Conservation (phyloP, 2,329 filamentous ascomycete genomes). For the Exserohilum rostratum region DNA sequence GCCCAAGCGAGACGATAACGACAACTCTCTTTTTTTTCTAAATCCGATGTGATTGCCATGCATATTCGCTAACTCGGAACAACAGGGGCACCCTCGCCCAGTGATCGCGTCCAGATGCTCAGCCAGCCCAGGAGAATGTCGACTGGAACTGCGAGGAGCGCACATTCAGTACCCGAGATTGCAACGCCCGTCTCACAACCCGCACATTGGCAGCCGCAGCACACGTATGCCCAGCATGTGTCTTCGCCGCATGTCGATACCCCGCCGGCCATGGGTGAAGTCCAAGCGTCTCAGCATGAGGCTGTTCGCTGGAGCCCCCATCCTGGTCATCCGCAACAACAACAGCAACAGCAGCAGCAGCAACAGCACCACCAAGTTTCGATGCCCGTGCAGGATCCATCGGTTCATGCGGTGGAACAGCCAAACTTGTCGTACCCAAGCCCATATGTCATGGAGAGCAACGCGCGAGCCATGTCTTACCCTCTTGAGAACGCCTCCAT, state of each 20-base stretch:
- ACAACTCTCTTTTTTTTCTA: slow-evolving; percentile 1
- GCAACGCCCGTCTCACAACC: slow-evolving; percentile 45
- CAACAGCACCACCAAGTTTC: slow-evolving; percentile 44
- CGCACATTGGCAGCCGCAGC: slow-evolving; percentile 46
- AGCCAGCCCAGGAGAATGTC: slow-evolving; percentile 47
- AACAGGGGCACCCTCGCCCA: slow-evolving; percentile 46
- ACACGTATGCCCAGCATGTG: slow-evolving; percentile 40
- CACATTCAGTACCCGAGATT: slow-evolving; percentile 47
- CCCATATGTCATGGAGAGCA: slow-evolving; percentile 47
- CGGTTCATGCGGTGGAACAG: slow-evolving; percentile 39
- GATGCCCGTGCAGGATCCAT: slow-evolving; percentile 41
- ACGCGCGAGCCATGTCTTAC: slow-evolving; percentile 48
- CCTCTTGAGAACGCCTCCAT: slow-evolving; percentile 46
- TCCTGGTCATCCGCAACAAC: slow-evolving; percentile 42
- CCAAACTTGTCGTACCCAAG: slow-evolving; percentile 42
- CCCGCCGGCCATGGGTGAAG: slow-evolving; percentile 37
- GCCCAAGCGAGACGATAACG: slow-evolving; percentile 15
- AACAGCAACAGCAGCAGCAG: slow-evolving; percentile 40
- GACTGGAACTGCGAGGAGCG: slow-evolving; percentile 46
- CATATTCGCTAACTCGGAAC: slow-evolving; percentile 27
- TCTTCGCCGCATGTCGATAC: slow-evolving; percentile 46
- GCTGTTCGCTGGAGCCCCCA: slow-evolving; percentile 44
- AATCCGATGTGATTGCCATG: slow-evolving; percentile 25
- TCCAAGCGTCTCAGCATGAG: slow-evolving; percentile 35
- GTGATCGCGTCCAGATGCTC: slow-evolving; percentile 48